Conservation (phyloP, 2,329 filamentous ascomycete species). For the Penicillium sp. region DNA sequence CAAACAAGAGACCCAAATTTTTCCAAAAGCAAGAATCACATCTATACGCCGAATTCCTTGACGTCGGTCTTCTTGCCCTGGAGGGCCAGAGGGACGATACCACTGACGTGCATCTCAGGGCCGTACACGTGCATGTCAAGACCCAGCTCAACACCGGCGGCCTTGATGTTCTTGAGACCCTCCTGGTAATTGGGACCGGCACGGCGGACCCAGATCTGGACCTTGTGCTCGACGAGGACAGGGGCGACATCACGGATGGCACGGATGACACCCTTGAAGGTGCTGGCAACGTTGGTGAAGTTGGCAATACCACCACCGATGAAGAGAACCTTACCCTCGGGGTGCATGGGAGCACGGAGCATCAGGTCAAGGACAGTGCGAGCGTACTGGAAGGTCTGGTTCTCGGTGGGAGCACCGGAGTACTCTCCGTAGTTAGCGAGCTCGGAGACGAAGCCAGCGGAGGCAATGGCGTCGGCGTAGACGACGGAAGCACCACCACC, state of each 20-base stretch:
- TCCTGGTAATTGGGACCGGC: constrained; percentile 99
- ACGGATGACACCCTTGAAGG: constrained; percentile 99
- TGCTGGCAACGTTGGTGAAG: constrained; percentile 99
- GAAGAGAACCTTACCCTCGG: constrained; percentile 97
- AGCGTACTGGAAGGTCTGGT: constrained; percentile 98
- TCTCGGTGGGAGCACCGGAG: constrained; percentile 97
- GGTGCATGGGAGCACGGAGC: constrained; percentile 80
- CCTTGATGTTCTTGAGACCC: constrained; percentile 99
- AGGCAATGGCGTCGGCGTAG: constrained; percentile 98
- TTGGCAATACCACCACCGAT: constrained; percentile 99
- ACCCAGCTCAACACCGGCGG: constrained; percentile 87
- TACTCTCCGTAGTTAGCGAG: constrained; percentile 99
- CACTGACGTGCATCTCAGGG: constrained; percentile 83
- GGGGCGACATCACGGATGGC: constrained; percentile 87
- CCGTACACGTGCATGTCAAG: constrained; percentile 91
- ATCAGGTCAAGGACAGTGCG: constrained; percentile 95
- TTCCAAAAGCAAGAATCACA: constrained; percentile 22
- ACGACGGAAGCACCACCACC: constrained; percentile 99
- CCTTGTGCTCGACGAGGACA: constrained; percentile 89
- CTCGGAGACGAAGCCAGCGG: constrained; percentile 89
- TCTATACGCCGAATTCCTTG: constrained; percentile 57
- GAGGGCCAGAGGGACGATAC: constrained; percentile 92
- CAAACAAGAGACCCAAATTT: constrained; percentile 22
- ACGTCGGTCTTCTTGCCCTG: constrained; percentile 60
- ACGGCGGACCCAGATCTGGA: constrained; percentile 91